Percentiles rank a stretch among this genome's conserved stretches.
Evolutionary conservation across 2,329 filamentous ascomycete species (phyloP).

Genomic region (Neoarthrinium moseri): DNA sequence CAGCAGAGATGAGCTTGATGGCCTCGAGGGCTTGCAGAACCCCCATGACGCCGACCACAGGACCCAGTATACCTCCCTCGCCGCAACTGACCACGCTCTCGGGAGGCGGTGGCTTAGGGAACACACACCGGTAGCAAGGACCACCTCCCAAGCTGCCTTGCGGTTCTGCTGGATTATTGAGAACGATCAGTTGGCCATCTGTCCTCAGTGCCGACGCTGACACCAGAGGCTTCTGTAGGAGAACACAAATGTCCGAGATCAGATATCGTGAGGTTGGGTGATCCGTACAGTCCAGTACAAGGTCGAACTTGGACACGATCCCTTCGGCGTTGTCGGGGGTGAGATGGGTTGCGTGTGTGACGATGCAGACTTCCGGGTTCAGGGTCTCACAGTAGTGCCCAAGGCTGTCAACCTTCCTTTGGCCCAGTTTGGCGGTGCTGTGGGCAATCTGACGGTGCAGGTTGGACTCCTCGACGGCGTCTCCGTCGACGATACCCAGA

Average conservation of each 20-base stretch:
- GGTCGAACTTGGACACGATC: slow-evolving; percentile 70
- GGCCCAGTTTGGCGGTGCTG: slow-evolving; percentile 66
- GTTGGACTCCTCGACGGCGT: slow-evolving; percentile 85
- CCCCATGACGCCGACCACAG: slow-evolving; percentile 91
- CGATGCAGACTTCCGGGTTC: slow-evolving; percentile 70
- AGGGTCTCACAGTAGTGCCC: slow-evolving; percentile 55
- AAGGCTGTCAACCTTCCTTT: slow-evolving; percentile 79
- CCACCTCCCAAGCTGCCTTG: slow-evolving; percentile 60
- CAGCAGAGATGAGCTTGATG: slow-evolving; percentile 71
- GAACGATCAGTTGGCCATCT: slow-evolving; percentile 84
- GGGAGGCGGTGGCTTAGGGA: slow-evolving; percentile 81
- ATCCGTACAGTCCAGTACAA: slow-evolving; percentile 94
- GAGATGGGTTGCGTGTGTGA: slow-evolving; percentile 63
- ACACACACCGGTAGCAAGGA: slow-evolving; percentile 92
- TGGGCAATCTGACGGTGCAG: slow-evolving; percentile 91
- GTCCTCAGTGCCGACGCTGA: slow-evolving; percentile 87
- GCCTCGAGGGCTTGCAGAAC: slow-evolving; percentile 87
- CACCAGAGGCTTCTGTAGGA: slow-evolving; percentile 75
- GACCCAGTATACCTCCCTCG: slow-evolving; percentile 88
- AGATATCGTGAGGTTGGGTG: slow-evolving; percentile 89
- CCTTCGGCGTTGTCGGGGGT: slow-evolving; percentile 64
- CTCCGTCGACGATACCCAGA: slow-evolving; percentile 83
- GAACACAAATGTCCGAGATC: slow-evolving; percentile 84
- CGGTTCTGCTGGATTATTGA: slow-evolving; percentile 74
- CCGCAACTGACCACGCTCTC: slow-evolving; percentile 83